A percentile compares a stretch with the other conserved stretches of the same genome.
Evolutionary conservation across 2,329 filamentous ascomycete genomes (phyloP).

Genomic region (Alternaria ventricosa): DNA sequence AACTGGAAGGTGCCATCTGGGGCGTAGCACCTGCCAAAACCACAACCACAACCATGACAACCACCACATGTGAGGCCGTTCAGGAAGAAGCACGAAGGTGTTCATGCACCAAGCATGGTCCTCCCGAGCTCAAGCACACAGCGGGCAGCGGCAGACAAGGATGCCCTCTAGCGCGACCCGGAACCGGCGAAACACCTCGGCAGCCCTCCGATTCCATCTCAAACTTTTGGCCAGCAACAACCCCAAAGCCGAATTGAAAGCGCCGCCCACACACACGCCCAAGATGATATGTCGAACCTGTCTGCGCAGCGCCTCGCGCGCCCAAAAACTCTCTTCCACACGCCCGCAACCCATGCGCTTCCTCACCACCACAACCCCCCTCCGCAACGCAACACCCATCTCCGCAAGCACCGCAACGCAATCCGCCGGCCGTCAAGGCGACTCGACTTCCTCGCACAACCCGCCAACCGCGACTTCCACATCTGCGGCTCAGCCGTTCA

Average conservation of each 20-base stretch:
- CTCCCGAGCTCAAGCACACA: not conserved
- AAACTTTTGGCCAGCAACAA: conserved; percentile 20
- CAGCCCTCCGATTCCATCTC: conserved; percentile 13
- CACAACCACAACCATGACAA: not conserved
- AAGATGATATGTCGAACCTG: conserved; percentile 51
- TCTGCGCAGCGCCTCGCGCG: conserved; percentile 42
- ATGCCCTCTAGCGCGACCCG: conserved; percentile 1
- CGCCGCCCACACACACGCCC: conserved; percentile 6
- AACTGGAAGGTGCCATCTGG: not conserved
- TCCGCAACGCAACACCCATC: conserved; percentile 34
- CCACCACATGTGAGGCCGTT: not conserved
- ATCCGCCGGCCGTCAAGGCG: conserved; percentile 34
- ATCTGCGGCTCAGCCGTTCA: conserved; percentile 55
- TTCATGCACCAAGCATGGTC: not conserved
- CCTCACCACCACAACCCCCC: conserved; percentile 32
- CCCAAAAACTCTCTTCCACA: conserved; percentile 9
- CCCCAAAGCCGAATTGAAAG: conserved; percentile 6
- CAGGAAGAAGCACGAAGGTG: not conserved
- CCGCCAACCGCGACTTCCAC: conserved; percentile 53
- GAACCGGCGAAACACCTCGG: conserved; percentile 19
- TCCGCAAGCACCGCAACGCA: conserved; percentile 33
- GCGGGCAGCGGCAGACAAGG: not conserved
- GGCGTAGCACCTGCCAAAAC: conserved; percentile 1
- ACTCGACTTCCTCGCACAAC: conserved; percentile 33
- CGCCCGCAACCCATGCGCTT: conserved; percentile 27